Conservation (phyloP, 129 eudicot species). For the Flaveria trinervia region DNA sequence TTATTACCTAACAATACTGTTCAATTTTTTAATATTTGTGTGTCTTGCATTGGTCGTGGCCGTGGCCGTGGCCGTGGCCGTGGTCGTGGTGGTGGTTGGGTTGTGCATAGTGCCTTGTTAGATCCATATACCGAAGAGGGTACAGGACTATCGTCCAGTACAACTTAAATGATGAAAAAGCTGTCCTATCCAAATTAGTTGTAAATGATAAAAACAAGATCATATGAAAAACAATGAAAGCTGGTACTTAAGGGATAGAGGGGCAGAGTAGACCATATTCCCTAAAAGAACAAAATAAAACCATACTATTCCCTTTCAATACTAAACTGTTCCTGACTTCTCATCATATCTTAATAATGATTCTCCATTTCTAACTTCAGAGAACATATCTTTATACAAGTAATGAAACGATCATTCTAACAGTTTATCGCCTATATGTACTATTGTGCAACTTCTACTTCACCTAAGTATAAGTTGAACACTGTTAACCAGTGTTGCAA, state of each 20-base stretch:
- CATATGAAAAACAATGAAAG: neutral
- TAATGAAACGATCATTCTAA: neutral
- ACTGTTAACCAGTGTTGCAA: neutral
- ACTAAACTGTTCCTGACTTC: neutral
- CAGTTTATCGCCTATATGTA: neutral
- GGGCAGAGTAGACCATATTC: neutral
- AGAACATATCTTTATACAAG: neutral
- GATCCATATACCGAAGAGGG: neutral
- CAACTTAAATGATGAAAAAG: neutral
- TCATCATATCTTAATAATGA: neutral
- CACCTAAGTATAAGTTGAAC: neutral
- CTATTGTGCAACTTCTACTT: neutral
- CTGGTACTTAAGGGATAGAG: neutral
- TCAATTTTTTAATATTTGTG: neutral
- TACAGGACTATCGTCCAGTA: neutral
- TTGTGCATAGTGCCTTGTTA: too few relatives aligned
- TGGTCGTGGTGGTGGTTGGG: too few relatives aligned
- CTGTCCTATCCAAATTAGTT: neutral
- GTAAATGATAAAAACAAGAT: neutral
- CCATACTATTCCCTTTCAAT: neutral
- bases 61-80: too few relatives aligned
- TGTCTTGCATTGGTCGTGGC: too few relatives aligned
- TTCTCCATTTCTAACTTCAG: neutral
- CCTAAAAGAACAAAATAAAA: neutral
- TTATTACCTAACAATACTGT: constrained; percentile 5